Base-by-base conservation (phyloP, 441 rosid genomes). In the Gossypium davidsonii region DNA sequence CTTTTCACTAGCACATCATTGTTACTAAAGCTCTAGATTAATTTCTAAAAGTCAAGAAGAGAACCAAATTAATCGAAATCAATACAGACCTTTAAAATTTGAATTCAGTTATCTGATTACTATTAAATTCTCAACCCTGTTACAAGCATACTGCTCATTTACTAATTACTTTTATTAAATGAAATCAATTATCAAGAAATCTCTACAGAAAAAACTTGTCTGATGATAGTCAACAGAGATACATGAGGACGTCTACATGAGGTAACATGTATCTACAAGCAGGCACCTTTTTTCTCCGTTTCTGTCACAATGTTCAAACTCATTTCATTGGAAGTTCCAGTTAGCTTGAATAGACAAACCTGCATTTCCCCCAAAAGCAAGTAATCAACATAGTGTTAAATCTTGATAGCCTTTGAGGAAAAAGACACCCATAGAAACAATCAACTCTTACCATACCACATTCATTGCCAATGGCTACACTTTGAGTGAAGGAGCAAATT, bases 361-460 rank as follows among this genome's bases (percentile, higher is more conserved):
- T 91, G 77, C 75, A 82, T 44, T 73, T 52, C 59, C 81, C 81
- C 31, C 79, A 68, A 60, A 60, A 59, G 62, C 67, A 64, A 83
- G 75, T 15, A 70, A 70, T 82, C 79, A 84, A 73, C 66, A 60
- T 34, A 67, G 39, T 56, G 70, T 15, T 62, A 46, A 60, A 63
- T 52, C 59, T 64, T 72, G 49, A 65, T 51, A 58, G 74, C 51
- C 55, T 59, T 39, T 1, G 21, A 25, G 15, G 39, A 17, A 37
- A 75, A 57, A 74, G 60, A 58, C 34, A 69, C 28, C 51, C 77
- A 66, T 11, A 44, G 55, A 80, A 73, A 82, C 56, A 62, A 56
- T 15, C 70, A 77, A 71, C 70, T 85, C 91, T 91, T 93, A 93
- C 98, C 90, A 80, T 82, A 83, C 95, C 98, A 86, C 86, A 63